Evolutionary conservation across 2,329 filamentous ascomycete species (phyloP).

Genomic region (Paecilomyces formosus): DNA sequence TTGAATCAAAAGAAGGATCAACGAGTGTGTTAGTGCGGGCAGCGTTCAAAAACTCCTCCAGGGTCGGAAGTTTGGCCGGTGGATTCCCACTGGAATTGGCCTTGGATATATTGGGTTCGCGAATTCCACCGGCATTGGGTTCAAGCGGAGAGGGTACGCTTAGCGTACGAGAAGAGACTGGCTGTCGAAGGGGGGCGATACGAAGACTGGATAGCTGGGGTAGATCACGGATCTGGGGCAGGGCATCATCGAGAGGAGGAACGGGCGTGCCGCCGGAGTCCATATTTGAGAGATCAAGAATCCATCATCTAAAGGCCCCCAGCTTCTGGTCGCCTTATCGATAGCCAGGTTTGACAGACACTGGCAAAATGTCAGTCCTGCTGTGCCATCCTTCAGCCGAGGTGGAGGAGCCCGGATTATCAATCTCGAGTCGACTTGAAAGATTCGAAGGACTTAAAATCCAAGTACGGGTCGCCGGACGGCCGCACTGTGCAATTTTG

Average conservation of each 20-base stretch:
- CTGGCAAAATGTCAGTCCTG: not conserved
- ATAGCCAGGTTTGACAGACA: not conserved
- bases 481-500: not conserved
- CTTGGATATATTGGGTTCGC: conserved; percentile 24
- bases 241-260: conserved; percentile 33
- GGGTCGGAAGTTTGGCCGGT: conserved; percentile 27
- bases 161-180: conserved; percentile 33
- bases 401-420: not conserved
- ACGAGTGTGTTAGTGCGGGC: conserved; percentile 27
- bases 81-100: conserved; percentile 19
- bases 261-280: conserved; percentile 21
- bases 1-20: conserved; percentile 21
- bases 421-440: not conserved
- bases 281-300: conserved; percentile 18
- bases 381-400: not conserved
- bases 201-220: conserved; percentile 35
- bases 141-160: conserved; percentile 39
- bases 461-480: not conserved
- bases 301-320: not conserved
- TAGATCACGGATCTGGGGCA: conserved; percentile 31
- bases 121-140: conserved; percentile 30
- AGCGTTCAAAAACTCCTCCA: conserved; percentile 29
- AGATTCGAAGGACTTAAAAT: not conserved
- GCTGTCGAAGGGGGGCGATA: conserved; percentile 42
- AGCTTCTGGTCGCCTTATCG: not conserved